Base-by-base conservation (phyloP, 306 rosid species). In the Trifolium pratense region DNA sequence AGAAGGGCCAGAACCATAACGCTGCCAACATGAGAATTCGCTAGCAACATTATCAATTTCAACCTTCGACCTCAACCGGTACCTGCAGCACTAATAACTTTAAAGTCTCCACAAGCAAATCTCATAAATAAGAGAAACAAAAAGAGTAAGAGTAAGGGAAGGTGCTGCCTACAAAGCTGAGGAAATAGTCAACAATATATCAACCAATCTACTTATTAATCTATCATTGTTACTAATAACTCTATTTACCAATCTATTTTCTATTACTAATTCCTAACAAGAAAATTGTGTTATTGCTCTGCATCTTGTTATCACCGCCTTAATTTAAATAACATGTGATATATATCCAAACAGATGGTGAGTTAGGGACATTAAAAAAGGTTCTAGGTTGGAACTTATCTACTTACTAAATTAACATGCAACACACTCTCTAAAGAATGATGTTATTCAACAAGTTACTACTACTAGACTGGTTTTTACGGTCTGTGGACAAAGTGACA, bases 1-100 rank as follows among this genome's bases (percentile, higher is more conserved):
- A 17, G 81, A 67, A 69, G 86, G 78, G 39, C 83, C 78, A 76
- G 76, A 71, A 74, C 94, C 92, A 78, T 75, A 94, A 21, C 86
- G 83, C 83, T 94, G 98, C 98, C 98, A 94, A 80, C 98, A 94
- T 26, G 83, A 80, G 79, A 86, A 91, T 16, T 88, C 89, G 20
- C 71, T 75, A 17, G 88, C 78, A 59, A 91, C 83, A 82, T 89
- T 81, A 62, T 94, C 97, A 83, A 91, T 94, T 78, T 91, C 96
- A 81, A 94, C 97, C 92, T 94, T 91, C 32, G 98, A 84, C 88
- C 98, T 91, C 86, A 94, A 66, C 15, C 98, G 89, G 71, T 91
- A 94, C 78, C 97, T 94, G 84, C 70, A 14, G 34, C 52, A 79
- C 75, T 55, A 79, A 81, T 71, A 79, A 78, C 11, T 37, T 73